These are phyloP conservation scores for Pezicula radicicola DNA, from an alignment of 2,329 filamentous ascomycete genomes.

Conservation along the genomic window DNA sequence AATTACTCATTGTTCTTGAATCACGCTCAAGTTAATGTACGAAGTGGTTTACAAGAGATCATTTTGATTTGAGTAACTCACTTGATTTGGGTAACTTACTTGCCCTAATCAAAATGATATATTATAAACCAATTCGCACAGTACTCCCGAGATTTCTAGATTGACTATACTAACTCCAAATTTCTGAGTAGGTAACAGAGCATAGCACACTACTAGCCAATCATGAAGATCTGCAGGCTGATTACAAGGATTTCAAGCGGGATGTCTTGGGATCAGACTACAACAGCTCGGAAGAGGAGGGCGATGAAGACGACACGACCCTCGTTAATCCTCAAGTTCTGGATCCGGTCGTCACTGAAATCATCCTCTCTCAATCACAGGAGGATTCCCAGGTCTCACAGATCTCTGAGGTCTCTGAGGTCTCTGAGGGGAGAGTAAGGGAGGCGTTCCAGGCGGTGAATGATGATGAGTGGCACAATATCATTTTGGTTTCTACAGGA, in stretches of 20 bases:
- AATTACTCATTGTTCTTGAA: no score
- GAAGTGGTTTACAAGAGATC: no score
- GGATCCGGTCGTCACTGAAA: slow-evolving; percentile 15
- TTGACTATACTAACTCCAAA: no score
- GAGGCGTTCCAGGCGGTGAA: slow-evolving; percentile 37
- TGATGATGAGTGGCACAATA: slow-evolving; percentile 36
- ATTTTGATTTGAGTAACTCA: no score
- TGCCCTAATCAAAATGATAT: no score
- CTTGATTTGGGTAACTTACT: no score
- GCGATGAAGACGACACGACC: slow-evolving; percentile 2
- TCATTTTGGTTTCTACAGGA: slow-evolving; percentile 38
- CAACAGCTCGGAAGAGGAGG: slow-evolving; percentile 1
- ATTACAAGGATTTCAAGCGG: slow-evolving; percentile 10
- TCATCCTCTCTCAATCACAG: slow-evolving; percentile 15
- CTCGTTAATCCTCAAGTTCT: slow-evolving; percentile 11
- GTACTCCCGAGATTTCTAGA: no score
- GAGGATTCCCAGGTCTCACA: slow-evolving; percentile 9
- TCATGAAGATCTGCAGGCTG: slow-evolving; percentile 1
- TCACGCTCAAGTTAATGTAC: no score
- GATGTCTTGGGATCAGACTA: slow-evolving; percentile 14
- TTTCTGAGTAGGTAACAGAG: background rate
- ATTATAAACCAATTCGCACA: no score
- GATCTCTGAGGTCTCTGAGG: slow-evolving; percentile 1
- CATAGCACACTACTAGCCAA: slow-evolving; percentile 1
- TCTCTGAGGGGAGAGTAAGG: slow-evolving; percentile 12